Percentiles rank a stretch among this genome's conserved stretches.
Evolutionary conservation across 306 rosid species (phyloP).

Genomic region (Malus fusca): DNA sequence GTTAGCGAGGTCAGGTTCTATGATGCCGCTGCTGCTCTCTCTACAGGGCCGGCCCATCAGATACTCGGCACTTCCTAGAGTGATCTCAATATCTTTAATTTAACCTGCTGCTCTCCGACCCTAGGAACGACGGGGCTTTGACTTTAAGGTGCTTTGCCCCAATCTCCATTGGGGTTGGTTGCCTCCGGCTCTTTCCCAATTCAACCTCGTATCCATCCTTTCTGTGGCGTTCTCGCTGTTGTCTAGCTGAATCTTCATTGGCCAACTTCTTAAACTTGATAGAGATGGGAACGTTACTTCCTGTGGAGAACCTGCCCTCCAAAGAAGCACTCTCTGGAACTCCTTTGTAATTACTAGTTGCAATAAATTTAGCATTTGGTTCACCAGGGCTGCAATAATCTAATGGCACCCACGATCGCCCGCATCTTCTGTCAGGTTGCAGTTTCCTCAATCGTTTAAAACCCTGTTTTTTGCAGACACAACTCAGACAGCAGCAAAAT

Average conservation of each 20-base stretch:
- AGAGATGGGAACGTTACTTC: slow-evolving; percentile 45
- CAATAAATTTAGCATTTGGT: slow-evolving; percentile 31
- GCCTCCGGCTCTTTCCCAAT: slow-evolving; percentile 29
- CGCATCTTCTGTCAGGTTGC: slow-evolving; percentile 45
- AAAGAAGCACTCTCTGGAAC: slow-evolving; percentile 28
- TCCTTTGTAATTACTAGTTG: slow-evolving; percentile 31
- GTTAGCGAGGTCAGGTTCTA: slow-evolving; percentile 64
- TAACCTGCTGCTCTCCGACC: slow-evolving; percentile 51
- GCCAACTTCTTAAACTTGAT: slow-evolving; percentile 52
- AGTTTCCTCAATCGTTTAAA: slow-evolving; percentile 69
- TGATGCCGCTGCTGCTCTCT: not conserved
- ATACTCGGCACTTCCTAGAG: slow-evolving; percentile 32
- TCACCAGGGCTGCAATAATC: slow-evolving; percentile 41
- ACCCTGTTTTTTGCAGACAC: slow-evolving; percentile 39
- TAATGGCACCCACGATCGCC: slow-evolving; percentile 21
- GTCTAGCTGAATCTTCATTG: slow-evolving; percentile 38
- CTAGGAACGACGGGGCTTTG: slow-evolving; percentile 57
- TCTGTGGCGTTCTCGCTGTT: slow-evolving; percentile 57
- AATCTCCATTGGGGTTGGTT: slow-evolving; percentile 43
- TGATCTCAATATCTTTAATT: slow-evolving; percentile 37
- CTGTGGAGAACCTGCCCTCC: slow-evolving; percentile 45
- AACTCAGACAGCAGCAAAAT: slow-evolving; percentile 4
- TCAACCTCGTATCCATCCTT: slow-evolving; percentile 46
- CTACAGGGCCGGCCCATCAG: slow-evolving; percentile 22
- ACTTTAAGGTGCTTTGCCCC: slow-evolving; percentile 78